Base-by-base conservation (phyloP, 768 basidiomycete species). In the Lactarius evosmus region DNA sequence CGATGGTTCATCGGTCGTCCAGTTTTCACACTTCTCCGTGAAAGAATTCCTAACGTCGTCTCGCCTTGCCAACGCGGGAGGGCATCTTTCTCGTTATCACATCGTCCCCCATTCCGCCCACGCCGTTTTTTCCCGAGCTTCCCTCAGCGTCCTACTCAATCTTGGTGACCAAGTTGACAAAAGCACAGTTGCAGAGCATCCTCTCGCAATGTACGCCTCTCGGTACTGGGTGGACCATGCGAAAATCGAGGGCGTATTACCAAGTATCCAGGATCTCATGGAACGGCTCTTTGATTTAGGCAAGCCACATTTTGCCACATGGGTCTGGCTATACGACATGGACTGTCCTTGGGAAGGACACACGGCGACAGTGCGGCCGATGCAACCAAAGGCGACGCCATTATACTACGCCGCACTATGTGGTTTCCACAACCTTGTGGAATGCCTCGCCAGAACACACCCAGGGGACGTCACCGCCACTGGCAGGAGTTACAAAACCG, bases 331-430 rank as follows among this genome's bases (percentile, higher is more conserved):
- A 25, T 51, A 59, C 8, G 32, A 59, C 46, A 19, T 36, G 4
- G 49, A 51, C 19, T 17, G 19, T 2, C 49, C 22, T 17, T 51
- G 54, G 34, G 14, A 22, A 16, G 33, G 34, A 1, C 41, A 58
- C 30, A 46, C 33, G 29, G 30, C 22, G 11, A 7, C 29, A 30
- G 3, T 11, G 7, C 41, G n/a, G 3, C 56, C 41, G n/a, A 46
- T 7, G n/a, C 17, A 0, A 4, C 56, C 56, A 8, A n/a, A 1
- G 30, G 41, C 33, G 4, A 1, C 16, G 14, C 46, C 58, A 6
- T 29, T 59, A 29, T 59, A 51, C 33, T 59, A 51, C 49, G 58
- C 58, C 16, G 40, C 58, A 29, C 17, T 49, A 16, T 51, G 44
- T 29, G 58, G 58, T 29, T 19, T 59, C 34, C 46, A 2, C 29